phyloP scores from a whole-genome alignment of 805 yeast species.

The Starmera pachycereana region DNA sequence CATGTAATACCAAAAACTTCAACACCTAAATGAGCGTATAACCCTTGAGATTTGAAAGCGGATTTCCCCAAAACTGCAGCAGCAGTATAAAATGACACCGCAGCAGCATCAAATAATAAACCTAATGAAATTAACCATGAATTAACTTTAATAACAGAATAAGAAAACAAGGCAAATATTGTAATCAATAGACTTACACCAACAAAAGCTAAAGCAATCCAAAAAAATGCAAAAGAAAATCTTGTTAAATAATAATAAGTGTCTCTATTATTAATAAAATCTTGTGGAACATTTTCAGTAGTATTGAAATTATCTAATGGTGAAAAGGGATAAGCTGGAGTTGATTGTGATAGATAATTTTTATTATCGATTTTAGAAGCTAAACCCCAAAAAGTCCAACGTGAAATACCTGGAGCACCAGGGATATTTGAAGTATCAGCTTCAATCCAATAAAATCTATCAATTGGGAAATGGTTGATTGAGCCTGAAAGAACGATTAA shows the following conservation, averaged over 20 bases:
- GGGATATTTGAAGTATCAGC: slow-evolving; percentile 53
- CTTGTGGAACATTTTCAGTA: slow-evolving; percentile 37
- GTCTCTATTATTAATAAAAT: slow-evolving; percentile 43
- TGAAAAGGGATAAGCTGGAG: slow-evolving; percentile 67
- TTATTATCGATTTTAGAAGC: slow-evolving; percentile 32
- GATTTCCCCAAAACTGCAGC: slow-evolving; percentile 64
- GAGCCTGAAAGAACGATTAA: slow-evolving; percentile 60
- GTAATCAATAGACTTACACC: slow-evolving; percentile 52
- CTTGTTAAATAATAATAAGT: slow-evolving; percentile 55
- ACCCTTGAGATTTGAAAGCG: slow-evolving; percentile 44
- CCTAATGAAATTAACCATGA: slow-evolving; percentile 42
- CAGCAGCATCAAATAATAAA: slow-evolving; percentile 45
- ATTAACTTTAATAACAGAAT: slow-evolving; percentile 41
- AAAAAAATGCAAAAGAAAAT: slow-evolving; percentile 52
- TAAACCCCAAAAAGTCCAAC: slow-evolving; percentile 83
- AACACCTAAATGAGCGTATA: slow-evolving; percentile 42
- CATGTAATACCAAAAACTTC: slow-evolving; percentile 54
- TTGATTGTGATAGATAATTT: slow-evolving; percentile 27
- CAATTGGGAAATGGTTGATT: slow-evolving; percentile 44
- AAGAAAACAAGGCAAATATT: slow-evolving; percentile 46
- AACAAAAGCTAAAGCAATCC: slow-evolving; percentile 50
- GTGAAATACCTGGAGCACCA: slow-evolving; percentile 39
- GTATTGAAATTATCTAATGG: slow-evolving; percentile 67
- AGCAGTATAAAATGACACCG: slow-evolving; percentile 67
- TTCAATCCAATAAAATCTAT: slow-evolving; percentile 59